These are phyloP conservation scores for Monosporozyma yasuniensis DNA, from an alignment of 805 yeast species.

Conservation along the genomic window DNA sequence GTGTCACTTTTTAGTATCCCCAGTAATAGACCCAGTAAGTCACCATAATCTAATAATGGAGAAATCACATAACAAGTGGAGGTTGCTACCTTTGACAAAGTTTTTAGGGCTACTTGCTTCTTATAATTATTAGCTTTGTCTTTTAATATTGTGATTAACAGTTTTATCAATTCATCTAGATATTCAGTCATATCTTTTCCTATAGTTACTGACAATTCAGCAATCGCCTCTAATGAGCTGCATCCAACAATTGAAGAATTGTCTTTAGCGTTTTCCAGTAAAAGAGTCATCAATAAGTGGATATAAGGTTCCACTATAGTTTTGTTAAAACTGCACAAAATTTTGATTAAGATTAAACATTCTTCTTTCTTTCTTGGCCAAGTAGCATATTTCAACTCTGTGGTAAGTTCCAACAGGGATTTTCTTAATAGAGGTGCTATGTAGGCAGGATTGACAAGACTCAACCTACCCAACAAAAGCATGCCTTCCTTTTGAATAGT, in stretches of 20 bases:
- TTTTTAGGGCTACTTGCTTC: constrained; percentile 79
- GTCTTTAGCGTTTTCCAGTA: constrained; percentile 69
- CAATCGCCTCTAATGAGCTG: constrained; percentile 76
- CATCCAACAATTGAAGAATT: constrained; percentile 74
- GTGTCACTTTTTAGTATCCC: constrained; percentile 75
- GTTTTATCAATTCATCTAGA: constrained; percentile 72
- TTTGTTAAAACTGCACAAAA: constrained; percentile 67
- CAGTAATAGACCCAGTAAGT: constrained; percentile 70
- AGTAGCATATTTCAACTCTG: constrained; percentile 76
- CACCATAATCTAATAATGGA: constrained; percentile 87
- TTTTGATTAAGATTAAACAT: constrained; percentile 64
- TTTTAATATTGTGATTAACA: constrained; percentile 77
- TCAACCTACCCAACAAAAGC: constrained; percentile 71
- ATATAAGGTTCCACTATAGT: constrained; percentile 85
- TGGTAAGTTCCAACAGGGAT: constrained; percentile 72
- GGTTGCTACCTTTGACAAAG: constrained; percentile 81
- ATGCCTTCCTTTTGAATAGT: constrained; percentile 73
- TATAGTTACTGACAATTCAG: constrained; percentile 62
- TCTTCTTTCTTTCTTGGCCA: constrained; percentile 76
- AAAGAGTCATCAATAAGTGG: constrained; percentile 78
- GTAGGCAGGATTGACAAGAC: constrained; percentile 86
- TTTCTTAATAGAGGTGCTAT: constrained; percentile 88
- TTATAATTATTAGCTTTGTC: constrained; percentile 86
- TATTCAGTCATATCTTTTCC: constrained; percentile 66
- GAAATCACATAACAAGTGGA: constrained; percentile 93